Base-by-base conservation (phyloP, 805 yeast species). In the Suhomyces tanzawaensis region DNA sequence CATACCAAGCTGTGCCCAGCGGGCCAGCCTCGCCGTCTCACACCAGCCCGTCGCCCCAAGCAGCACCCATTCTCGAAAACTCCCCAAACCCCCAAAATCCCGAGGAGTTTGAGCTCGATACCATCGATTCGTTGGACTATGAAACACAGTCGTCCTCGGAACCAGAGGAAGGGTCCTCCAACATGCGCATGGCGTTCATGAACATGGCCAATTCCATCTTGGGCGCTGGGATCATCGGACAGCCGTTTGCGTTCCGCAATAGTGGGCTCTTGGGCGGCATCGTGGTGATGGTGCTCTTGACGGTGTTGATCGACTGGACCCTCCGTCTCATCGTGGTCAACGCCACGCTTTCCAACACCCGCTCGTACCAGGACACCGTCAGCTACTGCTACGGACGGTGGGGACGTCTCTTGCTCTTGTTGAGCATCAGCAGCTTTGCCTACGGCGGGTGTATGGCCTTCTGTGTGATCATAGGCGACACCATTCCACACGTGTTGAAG, bases 161-260 rank as follows among this genome's bases (percentile, higher is more conserved):
- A 7, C 31, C 36, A 4, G 58, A 53, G 17, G 42, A 46, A 15
- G 72, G 71, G 4, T 55, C 57, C 15, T 66, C 72, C 9, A 55
- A 48, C 44, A 71, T 90, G 73, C 76, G 74, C 41, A 84, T 84
- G 87, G 97, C 97, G 4, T 89, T 90, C 54, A 85, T 90, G 95
- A 91, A 91, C 61, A 89, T 90, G 95, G 95, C 96, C 7, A 90
- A 90, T 60, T 83, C 95, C 14, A 91, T 91, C 44, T 70, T 91
- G 5, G 98, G 98, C 0, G 97, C 98, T 0, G 98, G 98, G 6
- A 86, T 91, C 37, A 87, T 91, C 22, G 96, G 97, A 1, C 95
- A 89, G 46, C 95, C 98, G 2, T 84, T 81, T 47, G 96, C 97
- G 0, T 78, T 90, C 52, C 69, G 74, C 32, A 86, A 89, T 51